Percentiles rank a stretch among this genome's conserved stretches.
These are phyloP conservation scores for Ascoidea asiatica DNA, from an alignment of 805 yeast species.

Conservation along the genomic window DNA sequence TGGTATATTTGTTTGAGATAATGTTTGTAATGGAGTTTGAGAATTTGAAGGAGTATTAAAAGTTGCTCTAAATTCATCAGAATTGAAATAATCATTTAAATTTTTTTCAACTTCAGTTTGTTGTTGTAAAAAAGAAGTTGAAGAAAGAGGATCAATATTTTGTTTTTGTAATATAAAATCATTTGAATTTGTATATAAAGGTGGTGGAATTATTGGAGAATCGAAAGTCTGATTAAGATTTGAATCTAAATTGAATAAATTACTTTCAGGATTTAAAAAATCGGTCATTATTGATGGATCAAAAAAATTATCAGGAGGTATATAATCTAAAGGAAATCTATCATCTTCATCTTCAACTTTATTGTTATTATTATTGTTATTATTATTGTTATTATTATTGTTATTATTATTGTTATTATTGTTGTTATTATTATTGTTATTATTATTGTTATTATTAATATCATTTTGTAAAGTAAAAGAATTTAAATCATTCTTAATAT, in stretches of 20 bases:
- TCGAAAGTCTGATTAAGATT: background rate
- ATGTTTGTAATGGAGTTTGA: no score
- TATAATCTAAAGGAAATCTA: background rate
- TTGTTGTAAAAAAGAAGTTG: no score
- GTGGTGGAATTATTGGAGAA: background rate
- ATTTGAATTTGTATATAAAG: background rate
- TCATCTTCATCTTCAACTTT: constrained; percentile 21
- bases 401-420: background rate
- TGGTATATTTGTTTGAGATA: background rate
- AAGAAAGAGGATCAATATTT: no score
- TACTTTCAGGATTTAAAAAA: background rate
- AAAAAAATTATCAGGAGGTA: background rate
- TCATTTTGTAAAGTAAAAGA: background rate
- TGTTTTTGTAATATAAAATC: no score
- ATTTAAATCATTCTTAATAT: background rate
- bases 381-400: background rate
- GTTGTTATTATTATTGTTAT: background rate
- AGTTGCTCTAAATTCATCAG: no score
- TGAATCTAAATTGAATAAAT: no score
- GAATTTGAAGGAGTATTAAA: no score
- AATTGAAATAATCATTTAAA: no score
- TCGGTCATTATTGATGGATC: background rate
- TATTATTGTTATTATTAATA: background rate
- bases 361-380: no score
- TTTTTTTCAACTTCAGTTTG: no score